Evolutionary conservation across 1,139 yeast genomes (phyloP).

Genomic region (Geotrichum fermentans): DNA sequence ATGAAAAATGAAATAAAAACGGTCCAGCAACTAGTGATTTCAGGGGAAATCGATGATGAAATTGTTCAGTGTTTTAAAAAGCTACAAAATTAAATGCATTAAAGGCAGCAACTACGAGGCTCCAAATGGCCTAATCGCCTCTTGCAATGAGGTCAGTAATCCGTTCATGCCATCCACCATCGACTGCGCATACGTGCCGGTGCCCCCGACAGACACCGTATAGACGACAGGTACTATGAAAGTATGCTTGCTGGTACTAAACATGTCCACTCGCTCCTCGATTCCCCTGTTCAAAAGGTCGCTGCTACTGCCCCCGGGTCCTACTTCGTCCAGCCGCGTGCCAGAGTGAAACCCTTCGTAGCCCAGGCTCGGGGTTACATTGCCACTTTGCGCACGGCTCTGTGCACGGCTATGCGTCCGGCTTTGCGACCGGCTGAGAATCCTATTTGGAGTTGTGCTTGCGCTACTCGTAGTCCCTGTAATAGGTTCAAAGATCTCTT

Average conservation of each 20-base stretch:
- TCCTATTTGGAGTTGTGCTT: not conserved
- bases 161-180: conserved; percentile 77
- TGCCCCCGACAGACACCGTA: conserved; percentile 60
- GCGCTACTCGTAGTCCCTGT: not conserved
- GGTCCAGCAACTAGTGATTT: no score
- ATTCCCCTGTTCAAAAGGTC: not conserved
- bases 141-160: conserved; percentile 42
- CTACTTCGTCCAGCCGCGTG: not conserved
- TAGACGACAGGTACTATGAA: conserved; percentile 38
- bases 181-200: conserved; percentile 61
- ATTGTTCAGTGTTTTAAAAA: no score
- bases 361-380: not conserved
- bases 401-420: not conserved
- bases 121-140: conserved; percentile 12
- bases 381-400: not conserved
- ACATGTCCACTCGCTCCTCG: conserved; percentile 10
- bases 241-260: conserved; percentile 19
- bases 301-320: not conserved
- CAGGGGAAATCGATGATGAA: no score
- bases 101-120: no score
- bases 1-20: no score
- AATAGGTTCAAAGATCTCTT: no score
- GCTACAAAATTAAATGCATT: no score
- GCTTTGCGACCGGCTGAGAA: conserved; percentile 5
- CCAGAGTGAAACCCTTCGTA: no score